Percentiles rank a stretch among this genome's conserved stretches.
Evolutionary conservation across 441 rosid species (phyloP).

Genomic region (Cnidoscolus chayamansa): DNA sequence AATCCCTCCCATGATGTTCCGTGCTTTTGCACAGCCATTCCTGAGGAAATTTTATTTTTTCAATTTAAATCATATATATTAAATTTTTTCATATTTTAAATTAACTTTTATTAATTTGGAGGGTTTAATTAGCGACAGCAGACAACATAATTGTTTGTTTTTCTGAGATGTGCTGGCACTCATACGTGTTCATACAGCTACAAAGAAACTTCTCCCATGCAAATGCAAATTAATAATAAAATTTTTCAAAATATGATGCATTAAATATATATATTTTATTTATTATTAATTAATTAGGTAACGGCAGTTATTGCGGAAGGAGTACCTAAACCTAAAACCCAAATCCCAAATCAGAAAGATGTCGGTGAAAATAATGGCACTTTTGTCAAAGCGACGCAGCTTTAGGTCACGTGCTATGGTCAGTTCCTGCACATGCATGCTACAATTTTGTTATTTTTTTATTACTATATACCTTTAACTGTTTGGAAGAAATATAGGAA

Average conservation of each 20-base stretch:
- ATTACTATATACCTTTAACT: neutral
- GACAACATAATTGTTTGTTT: too few relatives aligned
- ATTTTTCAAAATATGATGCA: too few relatives aligned
- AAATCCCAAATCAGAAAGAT: neutral
- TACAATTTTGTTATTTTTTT: conserved; percentile 5
- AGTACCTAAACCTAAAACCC: too few relatives aligned
- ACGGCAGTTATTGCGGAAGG: neutral
- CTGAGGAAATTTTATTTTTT: neutral
- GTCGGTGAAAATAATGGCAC: neutral
- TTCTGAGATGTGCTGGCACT: too few relatives aligned
- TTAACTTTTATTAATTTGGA: too few relatives aligned
- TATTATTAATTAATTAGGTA: neutral
- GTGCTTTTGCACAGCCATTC: neutral
- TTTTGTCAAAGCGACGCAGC: conserved; percentile 36
- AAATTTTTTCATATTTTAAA: too few relatives aligned
- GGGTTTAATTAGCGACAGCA: too few relatives aligned
- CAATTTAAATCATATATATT: too few relatives aligned
- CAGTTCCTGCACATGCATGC: conserved; percentile 37
- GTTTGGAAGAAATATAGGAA: neutral
- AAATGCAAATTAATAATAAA: too few relatives aligned
- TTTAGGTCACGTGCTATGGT: conserved; percentile 37
- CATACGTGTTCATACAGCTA: too few relatives aligned
- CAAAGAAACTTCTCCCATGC: too few relatives aligned
- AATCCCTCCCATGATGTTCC: neutral
- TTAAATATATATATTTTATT: too few relatives aligned